Evolutionary conservation across 257 asterid species (phyloP).

Genomic region (Nyctanthes arbortristis): DNA sequence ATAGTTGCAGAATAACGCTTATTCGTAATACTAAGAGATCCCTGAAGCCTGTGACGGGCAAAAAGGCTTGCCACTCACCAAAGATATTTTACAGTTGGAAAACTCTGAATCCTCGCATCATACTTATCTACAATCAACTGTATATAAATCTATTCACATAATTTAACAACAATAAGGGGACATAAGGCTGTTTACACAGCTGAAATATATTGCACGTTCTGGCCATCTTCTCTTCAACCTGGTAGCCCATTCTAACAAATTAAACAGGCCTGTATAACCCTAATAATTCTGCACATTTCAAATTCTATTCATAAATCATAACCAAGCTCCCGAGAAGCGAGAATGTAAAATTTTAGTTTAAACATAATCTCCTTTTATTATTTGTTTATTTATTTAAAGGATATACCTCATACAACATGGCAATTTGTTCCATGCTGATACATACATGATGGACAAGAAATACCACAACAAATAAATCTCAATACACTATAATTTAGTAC

Average conservation of each 20-base stretch:
- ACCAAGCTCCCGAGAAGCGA: neutral
- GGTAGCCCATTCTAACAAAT: neutral
- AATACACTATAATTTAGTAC: neutral
- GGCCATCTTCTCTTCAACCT: neutral
- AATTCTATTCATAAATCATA: neutral
- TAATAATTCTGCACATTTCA: neutral
- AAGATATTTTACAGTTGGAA: neutral
- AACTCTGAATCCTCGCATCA: neutral
- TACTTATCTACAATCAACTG: neutral
- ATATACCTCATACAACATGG: neutral
- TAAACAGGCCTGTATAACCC: neutral
- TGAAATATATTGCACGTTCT: neutral
- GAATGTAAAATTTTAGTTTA: neutral
- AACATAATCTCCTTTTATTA: too few relatives aligned
- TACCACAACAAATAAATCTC: neutral
- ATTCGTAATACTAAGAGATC: neutral
- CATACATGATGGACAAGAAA: neutral
- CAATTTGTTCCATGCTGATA: neutral
- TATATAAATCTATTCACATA: neutral
- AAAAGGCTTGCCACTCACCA: neutral
- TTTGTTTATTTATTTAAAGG: too few relatives aligned
- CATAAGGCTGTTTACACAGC: neutral
- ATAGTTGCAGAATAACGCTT: neutral
- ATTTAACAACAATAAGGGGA: neutral
- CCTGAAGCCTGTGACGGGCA: neutral